A percentile compares a stretch with the other conserved stretches of the same genome.
These are phyloP conservation scores for Telfairia occidentalis DNA, from an alignment of 331 rosid species.

Conservation along the genomic window DNA sequence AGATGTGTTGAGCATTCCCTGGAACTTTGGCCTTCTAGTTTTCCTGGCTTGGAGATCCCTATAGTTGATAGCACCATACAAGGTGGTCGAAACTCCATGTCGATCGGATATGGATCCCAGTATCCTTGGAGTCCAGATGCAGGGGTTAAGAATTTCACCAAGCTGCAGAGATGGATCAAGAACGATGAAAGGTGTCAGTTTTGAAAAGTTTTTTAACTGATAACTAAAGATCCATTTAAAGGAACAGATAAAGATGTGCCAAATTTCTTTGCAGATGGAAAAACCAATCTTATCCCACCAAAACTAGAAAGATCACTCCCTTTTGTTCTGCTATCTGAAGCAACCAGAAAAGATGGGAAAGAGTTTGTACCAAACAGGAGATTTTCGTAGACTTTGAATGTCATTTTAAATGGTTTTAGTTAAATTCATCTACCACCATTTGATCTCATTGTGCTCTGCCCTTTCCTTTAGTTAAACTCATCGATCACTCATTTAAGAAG, in stretches of 20 bases:
- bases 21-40: slow-evolving; percentile 72
- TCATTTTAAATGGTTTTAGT: not conserved
- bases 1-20: slow-evolving; percentile 71
- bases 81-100: slow-evolving; percentile 96
- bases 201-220: not conserved
- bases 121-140: slow-evolving; percentile 84
- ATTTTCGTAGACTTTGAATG: not conserved
- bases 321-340: not conserved
- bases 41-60: slow-evolving; percentile 95
- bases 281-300: not conserved
- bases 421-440: not conserved
- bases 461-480: too few species aligned
- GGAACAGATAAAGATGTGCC: not conserved
- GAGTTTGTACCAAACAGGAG: not conserved
- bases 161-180: slow-evolving; percentile 36
- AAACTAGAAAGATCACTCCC: not conserved
- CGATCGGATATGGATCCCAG: slow-evolving; percentile 98
- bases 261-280: not conserved
- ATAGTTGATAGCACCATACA: slow-evolving; percentile 94
- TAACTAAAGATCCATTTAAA: not conserved
- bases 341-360: not conserved
- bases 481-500: not conserved
- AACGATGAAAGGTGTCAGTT: not conserved
- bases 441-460: not conserved
- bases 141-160: slow-evolving; percentile 88